A percentile compares a stretch with the other conserved stretches of the same genome.
Conservation (phyloP, 176 grass and related monocot species). For the Tillandsia leiboldiana region DNA sequence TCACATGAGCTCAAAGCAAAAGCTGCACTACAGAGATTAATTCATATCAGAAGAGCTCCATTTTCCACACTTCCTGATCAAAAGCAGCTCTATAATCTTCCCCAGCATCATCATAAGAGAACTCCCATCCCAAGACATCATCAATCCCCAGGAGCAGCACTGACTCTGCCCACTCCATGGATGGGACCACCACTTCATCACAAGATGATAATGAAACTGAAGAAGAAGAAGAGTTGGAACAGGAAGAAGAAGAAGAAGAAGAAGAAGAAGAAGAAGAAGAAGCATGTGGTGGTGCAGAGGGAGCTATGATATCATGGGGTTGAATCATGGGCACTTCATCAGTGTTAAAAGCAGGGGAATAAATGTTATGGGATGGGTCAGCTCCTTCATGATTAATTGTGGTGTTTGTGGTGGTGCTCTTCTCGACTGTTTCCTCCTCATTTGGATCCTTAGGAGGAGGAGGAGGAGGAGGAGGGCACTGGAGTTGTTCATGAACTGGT, state of each 20-base stretch:
- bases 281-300: background rate
- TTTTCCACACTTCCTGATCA: background rate
- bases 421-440: background rate
- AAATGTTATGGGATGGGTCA: background rate
- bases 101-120: background rate
- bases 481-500: constrained; percentile 12
- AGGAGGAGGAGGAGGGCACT: background rate
- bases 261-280: constrained; percentile 3
- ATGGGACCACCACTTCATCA: background rate
- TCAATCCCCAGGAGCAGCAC: background rate
- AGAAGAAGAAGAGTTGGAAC: background rate
- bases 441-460: background rate
- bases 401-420: background rate
- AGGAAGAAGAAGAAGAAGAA: constrained; percentile 6
- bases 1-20: no score
- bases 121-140: background rate
- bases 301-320: constrained; percentile 7
- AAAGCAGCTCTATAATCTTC: background rate
- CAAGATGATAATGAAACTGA: background rate
- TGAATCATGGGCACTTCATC: constrained; percentile 3
- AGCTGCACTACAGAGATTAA: no score
- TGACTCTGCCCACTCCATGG: constrained; percentile 1
- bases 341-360: background rate
- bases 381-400: background rate
- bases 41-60: background rate